Percentiles rank a stretch among this genome's conserved stretches.
Conservation (phyloP, 495 filamentous ascomycete genomes). For the Aspergillus funiculosus region DNA sequence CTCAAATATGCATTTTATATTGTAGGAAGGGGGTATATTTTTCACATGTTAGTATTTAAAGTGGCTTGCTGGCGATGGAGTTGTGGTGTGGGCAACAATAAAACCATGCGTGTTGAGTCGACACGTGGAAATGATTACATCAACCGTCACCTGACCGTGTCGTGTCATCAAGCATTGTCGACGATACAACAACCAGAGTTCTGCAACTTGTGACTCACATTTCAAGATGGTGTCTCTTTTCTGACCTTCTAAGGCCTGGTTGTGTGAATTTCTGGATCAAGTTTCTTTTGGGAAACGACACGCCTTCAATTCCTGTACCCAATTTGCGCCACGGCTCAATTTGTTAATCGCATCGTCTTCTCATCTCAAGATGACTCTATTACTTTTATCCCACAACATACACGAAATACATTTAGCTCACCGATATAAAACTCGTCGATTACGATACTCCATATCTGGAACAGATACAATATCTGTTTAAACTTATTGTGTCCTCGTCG, state of each 20-base stretch:
- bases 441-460: slow-evolving; percentile 6
- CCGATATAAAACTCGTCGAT: slow-evolving; percentile 2
- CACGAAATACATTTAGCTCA: slow-evolving; percentile 6
- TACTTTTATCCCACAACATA: slow-evolving; percentile 8
- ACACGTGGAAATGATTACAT: slow-evolving; percentile 12
- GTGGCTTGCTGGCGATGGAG: too few species aligned
- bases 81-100: too few species aligned
- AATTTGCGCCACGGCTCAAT: neutral
- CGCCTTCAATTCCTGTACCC: neutral
- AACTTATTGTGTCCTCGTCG: neutral
- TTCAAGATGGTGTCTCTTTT: slow-evolving; percentile 15
- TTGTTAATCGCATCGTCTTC: neutral
- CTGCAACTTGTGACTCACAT: slow-evolving; percentile 13
- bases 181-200: neutral
- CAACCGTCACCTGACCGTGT: slow-evolving; percentile 10
- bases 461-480: slow-evolving; percentile 1
- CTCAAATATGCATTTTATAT: too few species aligned
- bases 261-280: too few species aligned
- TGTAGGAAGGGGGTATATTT: too few species aligned
- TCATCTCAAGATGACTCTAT: slow-evolving; percentile 22
- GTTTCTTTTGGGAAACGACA: too few species aligned
- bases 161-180: slow-evolving; percentile 4
- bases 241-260: slow-evolving; percentile 1
- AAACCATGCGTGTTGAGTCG: neutral
- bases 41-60: too few species aligned